Evolutionary conservation across 2,329 filamentous ascomycete genomes (phyloP), one percentile per base, ranked within the genome.

Genomic region (Huntiella bhutanensis): DNA sequence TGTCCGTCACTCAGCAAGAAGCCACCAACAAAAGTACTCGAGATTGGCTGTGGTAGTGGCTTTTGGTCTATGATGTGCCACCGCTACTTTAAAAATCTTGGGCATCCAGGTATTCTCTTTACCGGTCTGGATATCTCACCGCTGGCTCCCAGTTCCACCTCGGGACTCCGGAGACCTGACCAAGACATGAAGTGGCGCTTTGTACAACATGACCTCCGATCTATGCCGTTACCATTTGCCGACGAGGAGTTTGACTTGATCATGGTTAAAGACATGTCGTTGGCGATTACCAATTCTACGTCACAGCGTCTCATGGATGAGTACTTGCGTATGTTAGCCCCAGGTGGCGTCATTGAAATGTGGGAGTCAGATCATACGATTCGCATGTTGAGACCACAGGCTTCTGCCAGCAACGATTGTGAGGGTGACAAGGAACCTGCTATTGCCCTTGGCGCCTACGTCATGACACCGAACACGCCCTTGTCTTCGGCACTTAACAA

Each of bases 31-130:
- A 78, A 77, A 52, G 80, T 96, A 22, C 69, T 96, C 17, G 88
- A 96, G 57, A 63, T 95, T 33, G 86, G 79, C 28, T 96, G 88
- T 60, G 87, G 87, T 13, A 81, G 81, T 15, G 88, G 77, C 17
- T 82, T 92, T 58, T 95, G 87, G 87, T 87, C 82, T 54, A 80
- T 82, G 62, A 77, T 85, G 66, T 92, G 84, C 59, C 81, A 93
- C 59, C 75, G 83, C 33, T 81, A 83, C 61, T 84, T 87, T 57
- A 69, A 72, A 48, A 70, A 74, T 42, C 68, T 73, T 47, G 84
- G 84, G 11, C 71, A 81, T 56, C 63, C 69, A 4, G 70, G 77
- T 50, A 77, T 92, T 16, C 73, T 75, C 4, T 94, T 92, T 57
- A 83, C 80, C 0, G 87, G 86, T 1, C 62, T 94, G 36, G 86